phyloP scores from a whole-genome alignment of 352 stramenopile species.

The Globisporangium cylindrosporum region DNA sequence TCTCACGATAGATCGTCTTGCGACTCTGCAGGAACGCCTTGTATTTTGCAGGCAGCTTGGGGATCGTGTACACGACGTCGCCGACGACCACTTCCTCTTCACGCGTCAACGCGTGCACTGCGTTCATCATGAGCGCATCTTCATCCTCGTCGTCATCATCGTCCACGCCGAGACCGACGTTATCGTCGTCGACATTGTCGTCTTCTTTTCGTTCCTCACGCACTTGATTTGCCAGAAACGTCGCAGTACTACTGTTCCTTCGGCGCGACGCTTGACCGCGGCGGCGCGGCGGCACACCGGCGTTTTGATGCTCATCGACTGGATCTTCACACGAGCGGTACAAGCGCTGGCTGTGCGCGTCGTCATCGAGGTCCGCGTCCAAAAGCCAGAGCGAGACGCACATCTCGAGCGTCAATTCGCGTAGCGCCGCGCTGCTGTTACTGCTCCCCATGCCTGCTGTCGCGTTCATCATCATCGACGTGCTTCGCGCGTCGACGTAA shows the following conservation, averaged over 20 bases:
- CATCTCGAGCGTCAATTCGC: constrained; percentile 85
- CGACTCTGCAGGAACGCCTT: constrained; percentile 90
- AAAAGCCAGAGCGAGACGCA: constrained; percentile 80
- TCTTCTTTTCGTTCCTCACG: constrained; percentile 27
- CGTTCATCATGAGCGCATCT: constrained; percentile 31
- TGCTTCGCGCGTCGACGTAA: constrained; percentile 42
- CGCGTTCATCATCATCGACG: not conserved
- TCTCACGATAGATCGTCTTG: constrained; percentile 93
- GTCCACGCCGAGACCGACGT: not conserved
- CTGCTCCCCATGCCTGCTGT: not conserved
- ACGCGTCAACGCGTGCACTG: constrained; percentile 16
- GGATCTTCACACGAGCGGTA: constrained; percentile 37
- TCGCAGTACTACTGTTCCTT: constrained; percentile 6
- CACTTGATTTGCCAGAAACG: constrained; percentile 4
- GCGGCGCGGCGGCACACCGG: not conserved
- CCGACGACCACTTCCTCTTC: constrained; percentile 28
- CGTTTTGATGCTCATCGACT: constrained; percentile 26
- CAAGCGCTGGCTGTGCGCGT: constrained; percentile 14
- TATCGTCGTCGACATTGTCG: constrained; percentile 6
- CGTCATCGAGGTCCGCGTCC: constrained; percentile 56
- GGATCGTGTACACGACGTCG: constrained; percentile 63
- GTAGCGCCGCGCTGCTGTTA: constrained; percentile 20
- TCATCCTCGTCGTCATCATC: constrained; percentile 27
- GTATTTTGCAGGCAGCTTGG: constrained; percentile 90
- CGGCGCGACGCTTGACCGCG: not conserved